Evolutionary conservation across 768 basidiomycete species (phyloP).

Genomic region (Sarcodon aspratus): DNA sequence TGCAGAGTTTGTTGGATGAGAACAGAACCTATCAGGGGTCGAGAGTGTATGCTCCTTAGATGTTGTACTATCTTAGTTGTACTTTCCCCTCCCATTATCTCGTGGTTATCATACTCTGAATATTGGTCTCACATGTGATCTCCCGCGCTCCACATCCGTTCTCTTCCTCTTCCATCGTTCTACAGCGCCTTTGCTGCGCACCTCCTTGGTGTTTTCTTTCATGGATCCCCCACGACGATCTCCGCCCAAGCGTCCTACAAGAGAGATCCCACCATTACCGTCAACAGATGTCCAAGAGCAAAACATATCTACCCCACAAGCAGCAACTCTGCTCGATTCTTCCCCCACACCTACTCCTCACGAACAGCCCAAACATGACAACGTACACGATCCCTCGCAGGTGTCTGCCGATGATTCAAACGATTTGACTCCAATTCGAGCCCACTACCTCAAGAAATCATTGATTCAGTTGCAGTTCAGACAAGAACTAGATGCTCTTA

Average conservation of each 20-base stretch:
- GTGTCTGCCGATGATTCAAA: not conserved
- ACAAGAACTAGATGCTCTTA: slow-evolving; percentile 64
- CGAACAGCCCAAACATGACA: not conserved
- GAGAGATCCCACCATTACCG: too few relatives aligned
- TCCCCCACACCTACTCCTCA: slow-evolving; percentile 1
- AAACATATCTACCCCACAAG: slow-evolving; percentile 2
- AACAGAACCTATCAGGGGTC: slow-evolving; percentile 31
- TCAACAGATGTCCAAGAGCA: not conserved
- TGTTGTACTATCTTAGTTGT: not conserved
- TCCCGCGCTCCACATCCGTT: slow-evolving; percentile 3
- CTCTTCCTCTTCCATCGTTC: slow-evolving; percentile 5
- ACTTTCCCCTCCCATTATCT: not conserved
- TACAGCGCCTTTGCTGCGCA: slow-evolving; percentile 1
- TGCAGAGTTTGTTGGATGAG: slow-evolving; percentile 44
- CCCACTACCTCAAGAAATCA: slow-evolving; percentile 97
- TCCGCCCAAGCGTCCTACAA: not conserved
- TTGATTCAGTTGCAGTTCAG: slow-evolving; percentile 80
- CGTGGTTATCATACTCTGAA: not conserved
- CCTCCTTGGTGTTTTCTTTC: slow-evolving; percentile 2
- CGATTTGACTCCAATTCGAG: slow-evolving; percentile 74
- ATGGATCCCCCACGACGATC: slow-evolving; percentile 4
- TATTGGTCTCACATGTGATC: too few relatives aligned
- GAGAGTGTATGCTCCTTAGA: slow-evolving; percentile 23
- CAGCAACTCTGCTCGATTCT: slow-evolving; percentile 3
- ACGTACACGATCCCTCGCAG: not conserved